These are phyloP conservation scores for Elaeagnus macrophylla DNA, from an alignment of 306 rosid genomes.

Conservation along the genomic window DNA sequence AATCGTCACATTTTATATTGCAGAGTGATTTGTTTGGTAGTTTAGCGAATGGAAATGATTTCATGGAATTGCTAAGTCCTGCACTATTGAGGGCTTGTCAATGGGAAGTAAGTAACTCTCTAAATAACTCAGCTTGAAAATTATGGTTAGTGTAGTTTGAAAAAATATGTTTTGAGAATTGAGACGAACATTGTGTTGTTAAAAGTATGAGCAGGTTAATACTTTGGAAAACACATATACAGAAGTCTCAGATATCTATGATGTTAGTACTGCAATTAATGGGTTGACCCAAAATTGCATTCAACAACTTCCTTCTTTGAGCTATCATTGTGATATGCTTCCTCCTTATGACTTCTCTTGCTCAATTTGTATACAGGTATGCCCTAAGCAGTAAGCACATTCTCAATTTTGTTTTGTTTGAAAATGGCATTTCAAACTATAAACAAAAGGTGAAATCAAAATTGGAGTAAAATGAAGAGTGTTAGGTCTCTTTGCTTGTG, in stretches of 20 bases:
- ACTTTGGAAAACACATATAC: conserved; percentile 15
- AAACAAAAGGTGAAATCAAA: too few species aligned
- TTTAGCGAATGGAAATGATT: conserved; percentile 31
- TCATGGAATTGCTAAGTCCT: conserved; percentile 30
- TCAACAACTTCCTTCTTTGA: conserved; percentile 22
- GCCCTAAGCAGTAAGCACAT: background rate
- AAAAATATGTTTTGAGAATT: background rate
- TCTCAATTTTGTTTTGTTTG: too few species aligned
- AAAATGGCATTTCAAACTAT: too few species aligned
- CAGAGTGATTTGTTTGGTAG: conserved; percentile 31
- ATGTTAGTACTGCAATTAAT: conserved; percentile 5
- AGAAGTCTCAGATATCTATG: conserved; percentile 31
- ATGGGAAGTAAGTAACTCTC: conserved; percentile 26
- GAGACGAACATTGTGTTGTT: background rate
- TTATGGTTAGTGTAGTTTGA: background rate
- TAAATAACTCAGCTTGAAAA: background rate
- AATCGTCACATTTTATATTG: background rate
- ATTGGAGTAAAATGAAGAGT: too few species aligned
- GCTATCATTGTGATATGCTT: conserved; percentile 11
- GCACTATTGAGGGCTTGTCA: conserved; percentile 26
- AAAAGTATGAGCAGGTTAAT: conserved; percentile 21
- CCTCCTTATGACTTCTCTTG: conserved; percentile 23
- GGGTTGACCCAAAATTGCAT: conserved; percentile 31
- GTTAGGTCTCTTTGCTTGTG: too few species aligned
- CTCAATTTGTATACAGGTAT: conserved; percentile 49